Conservation (phyloP, 768 basidiomycete genomes). For the Obba rivulosa region DNA sequence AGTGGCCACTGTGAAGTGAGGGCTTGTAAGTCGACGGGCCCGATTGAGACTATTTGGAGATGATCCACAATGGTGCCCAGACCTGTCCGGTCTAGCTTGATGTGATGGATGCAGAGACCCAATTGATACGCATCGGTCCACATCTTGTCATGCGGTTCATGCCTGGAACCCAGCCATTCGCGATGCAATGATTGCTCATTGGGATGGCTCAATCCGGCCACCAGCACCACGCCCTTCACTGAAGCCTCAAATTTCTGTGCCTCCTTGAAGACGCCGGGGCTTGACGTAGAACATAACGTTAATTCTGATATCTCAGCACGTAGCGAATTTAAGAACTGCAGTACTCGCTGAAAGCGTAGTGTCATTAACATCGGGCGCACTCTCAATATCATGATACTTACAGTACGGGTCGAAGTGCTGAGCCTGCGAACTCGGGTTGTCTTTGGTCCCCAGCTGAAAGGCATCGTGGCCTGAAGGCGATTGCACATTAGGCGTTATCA, state of each 20-base stretch:
- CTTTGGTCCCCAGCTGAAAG: slow-evolving; percentile 35
- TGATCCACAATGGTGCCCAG: slow-evolving; percentile 16
- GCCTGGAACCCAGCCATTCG: slow-evolving; percentile 45
- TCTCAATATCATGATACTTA: slow-evolving; percentile 2
- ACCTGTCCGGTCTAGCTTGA: slow-evolving; percentile 40
- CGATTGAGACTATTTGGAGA: slow-evolving; percentile 38
- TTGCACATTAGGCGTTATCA: background rate
- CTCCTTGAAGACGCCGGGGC: no score
- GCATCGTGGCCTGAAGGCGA: slow-evolving; percentile 41
- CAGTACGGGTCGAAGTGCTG: slow-evolving; percentile 3
- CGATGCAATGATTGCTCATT: slow-evolving; percentile 40
- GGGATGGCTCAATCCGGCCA: slow-evolving; percentile 45
- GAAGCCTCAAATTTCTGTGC: slow-evolving; percentile 36
- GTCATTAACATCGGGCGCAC: no score
- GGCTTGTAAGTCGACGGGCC: slow-evolving; percentile 32
- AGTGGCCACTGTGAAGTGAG: slow-evolving; percentile 59
- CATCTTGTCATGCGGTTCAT: slow-evolving; percentile 26
- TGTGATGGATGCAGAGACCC: slow-evolving; percentile 34
- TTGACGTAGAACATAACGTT: no score
- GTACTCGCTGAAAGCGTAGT: no score
- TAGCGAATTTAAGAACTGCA: no score
- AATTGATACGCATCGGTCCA: slow-evolving; percentile 48
- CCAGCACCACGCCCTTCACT: slow-evolving; percentile 35
- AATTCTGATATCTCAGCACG: no score
- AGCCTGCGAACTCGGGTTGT: slow-evolving; percentile 25